Evolutionary conservation across 192 early-diverging fungal genomes (phyloP).

Genomic region (Linnemannia hyalina): DNA sequence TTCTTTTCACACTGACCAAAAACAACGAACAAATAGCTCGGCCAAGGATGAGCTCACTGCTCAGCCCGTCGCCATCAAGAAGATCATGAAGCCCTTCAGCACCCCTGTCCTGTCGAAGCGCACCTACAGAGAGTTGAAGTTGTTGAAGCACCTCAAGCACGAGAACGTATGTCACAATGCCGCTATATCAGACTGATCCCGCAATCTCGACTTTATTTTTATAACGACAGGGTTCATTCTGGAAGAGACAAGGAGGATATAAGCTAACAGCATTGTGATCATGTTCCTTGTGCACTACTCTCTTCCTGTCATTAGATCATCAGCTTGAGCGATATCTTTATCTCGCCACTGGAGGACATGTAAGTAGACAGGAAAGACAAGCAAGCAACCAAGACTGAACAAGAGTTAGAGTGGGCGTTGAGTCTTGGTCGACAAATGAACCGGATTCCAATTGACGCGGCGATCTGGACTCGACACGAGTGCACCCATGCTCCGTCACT

Average conservation of each 20-base stretch:
- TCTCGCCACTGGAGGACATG: constrained; percentile 94
- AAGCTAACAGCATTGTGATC: neutral
- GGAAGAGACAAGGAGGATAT: neutral
- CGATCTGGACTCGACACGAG: neutral
- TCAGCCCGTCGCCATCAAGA: constrained; percentile 93
- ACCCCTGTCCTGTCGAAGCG: constrained; percentile 94
- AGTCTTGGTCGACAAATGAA: neutral
- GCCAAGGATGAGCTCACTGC: constrained; percentile 90
- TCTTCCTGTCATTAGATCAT: constrained; percentile 72
- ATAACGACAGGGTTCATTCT: neutral
- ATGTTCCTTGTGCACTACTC: neutral
- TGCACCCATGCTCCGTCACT: neutral
- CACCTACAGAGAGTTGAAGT: constrained; percentile 94
- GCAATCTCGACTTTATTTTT: neutral
- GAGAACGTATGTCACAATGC: constrained; percentile 78
- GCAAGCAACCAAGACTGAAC: neutral
- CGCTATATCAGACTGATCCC: neutral
- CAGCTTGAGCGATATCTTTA: constrained; percentile 93
- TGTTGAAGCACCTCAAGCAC: constrained; percentile 93
- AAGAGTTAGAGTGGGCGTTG: neutral
- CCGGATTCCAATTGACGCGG: constrained; percentile 8
- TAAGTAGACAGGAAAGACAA: constrained; percentile 48
- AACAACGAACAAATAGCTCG: constrained; percentile 68
- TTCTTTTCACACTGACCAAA: neutral
- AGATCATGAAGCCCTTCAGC: constrained; percentile 95